phyloP scores from a whole-genome alignment of 495 filamentous ascomycete species.

The Polyplosphaeria fusca region DNA sequence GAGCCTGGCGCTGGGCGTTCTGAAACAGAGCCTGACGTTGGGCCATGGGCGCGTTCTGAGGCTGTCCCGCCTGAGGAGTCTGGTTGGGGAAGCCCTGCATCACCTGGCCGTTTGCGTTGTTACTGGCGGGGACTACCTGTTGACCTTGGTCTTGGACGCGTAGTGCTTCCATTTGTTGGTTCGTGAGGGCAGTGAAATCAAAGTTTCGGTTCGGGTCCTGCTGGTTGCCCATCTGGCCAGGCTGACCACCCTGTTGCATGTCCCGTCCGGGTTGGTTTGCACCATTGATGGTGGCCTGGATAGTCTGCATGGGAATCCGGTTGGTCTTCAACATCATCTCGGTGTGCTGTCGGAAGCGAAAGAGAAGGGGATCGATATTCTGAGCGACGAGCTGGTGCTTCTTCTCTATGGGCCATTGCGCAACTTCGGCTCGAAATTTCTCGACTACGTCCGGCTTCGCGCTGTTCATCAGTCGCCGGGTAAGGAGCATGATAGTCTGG shows the following conservation, averaged over 20 bases:
- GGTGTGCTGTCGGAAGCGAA: conserved; percentile 52
- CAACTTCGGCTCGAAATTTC: conserved; percentile 45
- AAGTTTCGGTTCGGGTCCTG: conserved; percentile 47
- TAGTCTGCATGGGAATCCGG: conserved; percentile 2
- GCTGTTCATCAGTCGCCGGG: conserved; percentile 44
- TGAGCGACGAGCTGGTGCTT: conserved; percentile 44
- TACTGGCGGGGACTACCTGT: conserved; percentile 64
- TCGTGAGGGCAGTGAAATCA: conserved; percentile 56
- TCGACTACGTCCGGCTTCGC: conserved; percentile 47
- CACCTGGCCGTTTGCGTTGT: conserved; percentile 50
- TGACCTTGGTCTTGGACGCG: conserved; percentile 64
- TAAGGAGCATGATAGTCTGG: conserved; percentile 46
- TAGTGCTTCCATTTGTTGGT: conserved; percentile 60
- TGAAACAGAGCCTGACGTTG: conserved; percentile 34
- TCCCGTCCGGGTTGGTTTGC: conserved; percentile 15
- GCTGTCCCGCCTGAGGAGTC: conserved; percentile 43
- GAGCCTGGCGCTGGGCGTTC: conserved; percentile 39
- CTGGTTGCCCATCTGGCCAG: conserved; percentile 46
- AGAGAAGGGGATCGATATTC: conserved; percentile 49
- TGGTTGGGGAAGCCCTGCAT: conserved; percentile 44
- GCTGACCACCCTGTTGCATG: conserved; percentile 21
- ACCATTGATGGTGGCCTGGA: conserved; percentile 14
- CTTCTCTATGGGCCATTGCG: conserved; percentile 46
- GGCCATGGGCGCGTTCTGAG: conserved; percentile 40
- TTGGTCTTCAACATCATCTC: conserved; percentile 35